A percentile compares a stretch with the other conserved stretches of the same genome.
phyloP scores from a whole-genome alignment of 495 filamentous ascomycete genomes.

The Neurospora sp. region DNA sequence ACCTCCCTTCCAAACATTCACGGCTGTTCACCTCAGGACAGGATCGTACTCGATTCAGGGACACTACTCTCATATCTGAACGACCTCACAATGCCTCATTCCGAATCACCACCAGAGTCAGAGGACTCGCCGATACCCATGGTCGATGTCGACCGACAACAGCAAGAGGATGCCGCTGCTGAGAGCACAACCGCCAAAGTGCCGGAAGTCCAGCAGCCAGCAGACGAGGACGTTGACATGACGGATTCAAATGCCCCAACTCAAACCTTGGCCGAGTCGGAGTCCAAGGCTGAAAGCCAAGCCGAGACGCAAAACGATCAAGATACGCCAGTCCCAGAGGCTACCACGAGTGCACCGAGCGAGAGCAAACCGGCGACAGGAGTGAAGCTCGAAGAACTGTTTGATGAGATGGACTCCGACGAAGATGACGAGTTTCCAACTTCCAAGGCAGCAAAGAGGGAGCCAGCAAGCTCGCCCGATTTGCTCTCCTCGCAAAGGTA shows the following conservation, averaged over 20 bases:
- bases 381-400: slow-evolving; percentile 73
- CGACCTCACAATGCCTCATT: slow-evolving; percentile 9
- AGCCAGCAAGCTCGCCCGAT: slow-evolving; percentile 18
- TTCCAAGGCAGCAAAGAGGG: slow-evolving; percentile 24
- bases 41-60: too few species aligned
- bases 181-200: not conserved
- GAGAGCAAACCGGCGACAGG: slow-evolving; percentile 24
- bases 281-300: not conserved
- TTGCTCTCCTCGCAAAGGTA: slow-evolving; percentile 26
- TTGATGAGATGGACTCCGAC: slow-evolving; percentile 68
- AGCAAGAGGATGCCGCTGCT: not conserved
- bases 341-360: slow-evolving; percentile 4
- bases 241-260: not conserved
- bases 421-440: slow-evolving; percentile 65
- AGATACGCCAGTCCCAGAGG: not conserved
- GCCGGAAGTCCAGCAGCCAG: not conserved
- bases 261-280: not conserved
- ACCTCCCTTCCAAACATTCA: not conserved
- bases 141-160: slow-evolving; percentile 1
- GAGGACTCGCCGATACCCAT: slow-evolving; percentile 1
- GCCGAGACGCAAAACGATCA: not conserved
- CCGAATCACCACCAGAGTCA: not conserved
- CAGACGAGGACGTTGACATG: slow-evolving; percentile 13
- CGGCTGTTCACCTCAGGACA: not conserved
- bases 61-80: not conserved